A percentile compares a stretch with the other conserved stretches of the same genome.
phyloP scores from a whole-genome alignment of 352 stramenopile species.

The Aphanomyces invadans region DNA sequence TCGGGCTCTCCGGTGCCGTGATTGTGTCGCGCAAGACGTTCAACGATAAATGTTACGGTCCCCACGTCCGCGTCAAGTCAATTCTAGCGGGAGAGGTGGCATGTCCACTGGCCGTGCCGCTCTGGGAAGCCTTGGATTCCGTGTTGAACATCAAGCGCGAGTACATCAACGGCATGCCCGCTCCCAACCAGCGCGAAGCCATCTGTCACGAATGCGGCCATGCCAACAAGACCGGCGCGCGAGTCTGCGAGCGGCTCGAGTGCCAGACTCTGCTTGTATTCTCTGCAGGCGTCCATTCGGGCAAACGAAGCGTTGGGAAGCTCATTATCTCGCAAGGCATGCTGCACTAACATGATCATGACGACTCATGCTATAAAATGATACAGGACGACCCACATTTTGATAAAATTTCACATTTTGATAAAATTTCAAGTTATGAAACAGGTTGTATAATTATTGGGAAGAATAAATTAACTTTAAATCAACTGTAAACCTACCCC shows the following conservation, averaged over 20 bases:
- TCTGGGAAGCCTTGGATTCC: conserved; percentile 56
- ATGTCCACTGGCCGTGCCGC: conserved; percentile 46
- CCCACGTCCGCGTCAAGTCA: conserved; percentile 51
- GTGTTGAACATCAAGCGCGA: conserved; percentile 52
- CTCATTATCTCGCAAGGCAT: conserved; percentile 9
- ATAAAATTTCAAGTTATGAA: background rate
- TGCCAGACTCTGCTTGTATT: conserved; percentile 66
- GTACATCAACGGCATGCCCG: conserved; percentile 54
- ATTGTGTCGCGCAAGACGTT: conserved; percentile 70
- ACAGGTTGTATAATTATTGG: no score
- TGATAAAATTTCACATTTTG: background rate
- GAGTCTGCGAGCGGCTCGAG: conserved; percentile 32
- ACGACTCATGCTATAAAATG: conserved; percentile 1
- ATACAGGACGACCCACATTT: background rate
- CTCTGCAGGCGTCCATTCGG: conserved; percentile 23
- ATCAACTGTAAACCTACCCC: no score
- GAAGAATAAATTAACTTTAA: no score
- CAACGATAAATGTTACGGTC: conserved; percentile 63
- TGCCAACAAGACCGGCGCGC: conserved; percentile 38
- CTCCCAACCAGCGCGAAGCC: conserved; percentile 40
- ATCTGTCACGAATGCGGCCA: conserved; percentile 50
- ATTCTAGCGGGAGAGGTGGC: conserved; percentile 61
- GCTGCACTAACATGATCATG: conserved; percentile 15
- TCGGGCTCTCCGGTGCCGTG: conserved; percentile 55
- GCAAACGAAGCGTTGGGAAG: conserved; percentile 23